phyloP scores from a whole-genome alignment of 2,329 filamentous ascomycete genomes.

The Dothideomycetes sp. region DNA sequence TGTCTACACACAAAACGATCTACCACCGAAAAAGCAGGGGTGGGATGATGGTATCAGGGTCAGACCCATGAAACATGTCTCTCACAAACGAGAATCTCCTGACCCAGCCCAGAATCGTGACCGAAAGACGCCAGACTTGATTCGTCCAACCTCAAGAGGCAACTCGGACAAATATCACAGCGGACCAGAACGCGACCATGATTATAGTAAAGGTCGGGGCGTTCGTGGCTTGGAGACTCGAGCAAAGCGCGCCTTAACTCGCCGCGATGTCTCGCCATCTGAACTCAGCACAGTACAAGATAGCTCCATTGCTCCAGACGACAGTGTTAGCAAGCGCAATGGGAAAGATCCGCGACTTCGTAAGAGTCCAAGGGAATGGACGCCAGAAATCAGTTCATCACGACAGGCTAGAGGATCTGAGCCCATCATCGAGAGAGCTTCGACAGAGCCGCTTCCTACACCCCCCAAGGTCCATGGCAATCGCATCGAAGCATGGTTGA shows the following conservation, averaged over 20 bases:
- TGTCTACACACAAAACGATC: not conserved
- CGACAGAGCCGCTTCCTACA: constrained; percentile 26
- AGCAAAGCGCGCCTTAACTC: constrained; percentile 1
- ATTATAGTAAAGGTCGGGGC: not conserved
- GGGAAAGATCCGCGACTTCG: not conserved
- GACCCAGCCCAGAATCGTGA: too few relatives aligned
- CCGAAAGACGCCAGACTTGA: not conserved
- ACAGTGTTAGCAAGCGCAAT: constrained; percentile 11
- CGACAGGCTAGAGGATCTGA: not conserved
- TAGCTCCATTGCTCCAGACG: constrained; percentile 9
- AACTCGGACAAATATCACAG: not conserved
- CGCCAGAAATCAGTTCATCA: not conserved
- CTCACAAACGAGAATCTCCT: too few relatives aligned
- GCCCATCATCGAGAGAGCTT: constrained; percentile 9
- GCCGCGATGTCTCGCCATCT: constrained; percentile 4
- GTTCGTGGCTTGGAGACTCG: not conserved
- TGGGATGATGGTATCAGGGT: constrained; percentile 10
- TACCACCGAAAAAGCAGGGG: constrained; percentile 13
- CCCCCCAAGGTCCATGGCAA: constrained; percentile 35
- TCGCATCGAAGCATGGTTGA: constrained; percentile 53
- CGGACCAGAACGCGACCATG: not conserved
- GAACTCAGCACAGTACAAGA: too few relatives aligned
- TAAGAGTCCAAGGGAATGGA: not conserved
- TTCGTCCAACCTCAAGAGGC: not conserved
- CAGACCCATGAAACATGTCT: constrained; percentile 1